phyloP scores from a whole-genome alignment of 495 filamentous ascomycete species.

The Xylaria acuta region DNA sequence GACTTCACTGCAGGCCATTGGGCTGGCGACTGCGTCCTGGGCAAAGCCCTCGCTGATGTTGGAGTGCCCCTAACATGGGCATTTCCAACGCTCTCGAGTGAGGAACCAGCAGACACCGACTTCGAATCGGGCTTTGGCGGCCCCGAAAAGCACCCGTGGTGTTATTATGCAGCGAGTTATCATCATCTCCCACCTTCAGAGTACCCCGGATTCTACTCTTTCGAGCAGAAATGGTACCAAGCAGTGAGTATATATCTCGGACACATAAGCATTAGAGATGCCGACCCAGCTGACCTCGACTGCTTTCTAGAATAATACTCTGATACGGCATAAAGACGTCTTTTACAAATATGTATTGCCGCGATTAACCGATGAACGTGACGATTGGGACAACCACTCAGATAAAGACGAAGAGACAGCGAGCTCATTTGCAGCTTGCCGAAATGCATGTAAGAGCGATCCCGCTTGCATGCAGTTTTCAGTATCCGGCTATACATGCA shows the following conservation, averaged over 20 bases:
- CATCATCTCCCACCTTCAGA: conserved; percentile 55
- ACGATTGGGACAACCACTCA: conserved; percentile 54
- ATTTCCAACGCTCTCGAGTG: conserved; percentile 50
- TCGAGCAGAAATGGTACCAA: conserved; percentile 55
- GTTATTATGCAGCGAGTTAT: conserved; percentile 55
- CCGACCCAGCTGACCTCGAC: conserved; percentile 12
- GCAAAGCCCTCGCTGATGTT: conserved; percentile 51
- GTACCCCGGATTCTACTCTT: conserved; percentile 50
- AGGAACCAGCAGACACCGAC: conserved; percentile 48
- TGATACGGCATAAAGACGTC: conserved; percentile 43
- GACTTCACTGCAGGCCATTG: conserved; percentile 50
- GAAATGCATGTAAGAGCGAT: conserved; percentile 46
- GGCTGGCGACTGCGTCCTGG: conserved; percentile 62
- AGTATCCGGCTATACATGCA: conserved; percentile 40
- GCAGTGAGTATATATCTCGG: conserved; percentile 34
- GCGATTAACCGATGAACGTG: conserved; percentile 34
- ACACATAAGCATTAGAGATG: not conserved
- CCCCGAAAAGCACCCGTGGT: conserved; percentile 54
- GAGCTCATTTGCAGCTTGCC: conserved; percentile 44
- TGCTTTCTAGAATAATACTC: conserved; percentile 30
- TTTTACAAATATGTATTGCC: conserved; percentile 46
- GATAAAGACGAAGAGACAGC: conserved; percentile 34
- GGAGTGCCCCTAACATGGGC: conserved; percentile 52
- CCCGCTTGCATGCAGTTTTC: conserved; percentile 53
- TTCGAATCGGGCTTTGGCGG: conserved; percentile 51